A percentile compares a stretch with the other conserved stretches of the same genome.
Conservation (phyloP, 2,329 filamentous ascomycete species). For the Myriosclerotinia duriaeana region DNA sequence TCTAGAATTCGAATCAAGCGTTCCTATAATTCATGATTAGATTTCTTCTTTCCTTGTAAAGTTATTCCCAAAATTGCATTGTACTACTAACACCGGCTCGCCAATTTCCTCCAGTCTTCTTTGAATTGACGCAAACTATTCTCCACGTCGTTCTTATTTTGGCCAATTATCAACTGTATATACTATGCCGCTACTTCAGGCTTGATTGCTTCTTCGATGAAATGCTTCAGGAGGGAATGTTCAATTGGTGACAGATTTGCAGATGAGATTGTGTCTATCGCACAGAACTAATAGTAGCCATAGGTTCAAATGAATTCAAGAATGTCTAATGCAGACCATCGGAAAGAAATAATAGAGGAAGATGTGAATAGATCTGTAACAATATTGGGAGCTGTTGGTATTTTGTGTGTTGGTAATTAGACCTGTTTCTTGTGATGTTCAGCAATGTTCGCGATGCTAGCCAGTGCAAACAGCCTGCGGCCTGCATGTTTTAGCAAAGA, state of each 20-base stretch:
- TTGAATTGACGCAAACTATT: not conserved
- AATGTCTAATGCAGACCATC: too few species aligned
- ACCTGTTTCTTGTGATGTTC: too few species aligned
- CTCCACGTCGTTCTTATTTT: not conserved
- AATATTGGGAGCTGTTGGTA: not conserved
- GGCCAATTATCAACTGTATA: not conserved
- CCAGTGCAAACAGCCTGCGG: too few species aligned
- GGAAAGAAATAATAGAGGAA: not conserved
- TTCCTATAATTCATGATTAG: not conserved
- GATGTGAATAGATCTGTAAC: not conserved
- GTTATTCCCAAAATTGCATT: not conserved
- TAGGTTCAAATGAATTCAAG: not conserved
- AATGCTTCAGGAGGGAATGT: not conserved
- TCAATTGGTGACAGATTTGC: not conserved
- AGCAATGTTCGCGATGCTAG: too few species aligned
- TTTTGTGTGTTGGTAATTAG: too few species aligned
- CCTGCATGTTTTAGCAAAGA: too few species aligned
- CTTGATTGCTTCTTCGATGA: not conserved
- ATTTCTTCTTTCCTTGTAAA: not conserved
- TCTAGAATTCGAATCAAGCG: not conserved
- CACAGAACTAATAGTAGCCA: not conserved
- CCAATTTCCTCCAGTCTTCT: not conserved
- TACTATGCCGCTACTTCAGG: not conserved
- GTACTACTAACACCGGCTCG: not conserved
- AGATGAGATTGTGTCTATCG: not conserved